These are phyloP conservation scores for Naematelia encephala DNA, from an alignment of 768 basidiomycete genomes.

Conservation along the genomic window DNA sequence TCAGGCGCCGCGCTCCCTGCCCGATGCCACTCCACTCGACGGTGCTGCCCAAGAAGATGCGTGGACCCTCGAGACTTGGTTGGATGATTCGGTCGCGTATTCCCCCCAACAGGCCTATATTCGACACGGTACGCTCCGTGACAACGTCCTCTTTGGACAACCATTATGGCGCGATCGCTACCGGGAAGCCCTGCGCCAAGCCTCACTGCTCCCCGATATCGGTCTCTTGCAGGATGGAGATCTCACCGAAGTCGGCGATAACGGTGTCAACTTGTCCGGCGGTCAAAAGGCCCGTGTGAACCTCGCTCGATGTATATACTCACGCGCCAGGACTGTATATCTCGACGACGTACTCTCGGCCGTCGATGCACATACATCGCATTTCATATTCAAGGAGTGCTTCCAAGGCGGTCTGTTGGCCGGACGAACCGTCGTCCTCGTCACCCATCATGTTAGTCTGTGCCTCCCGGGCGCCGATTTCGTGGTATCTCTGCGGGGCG, in stretches of 20 bases:
- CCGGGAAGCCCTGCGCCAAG: constrained; percentile 31
- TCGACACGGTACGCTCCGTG: constrained; percentile 54
- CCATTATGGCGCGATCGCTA: constrained; percentile 43
- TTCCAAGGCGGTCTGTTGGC: constrained; percentile 32
- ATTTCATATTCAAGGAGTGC: constrained; percentile 41
- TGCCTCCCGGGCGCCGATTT: constrained; percentile 40
- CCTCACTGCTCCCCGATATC: constrained; percentile 42
- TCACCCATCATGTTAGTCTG: constrained; percentile 48
- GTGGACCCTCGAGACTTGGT: constrained; percentile 30
- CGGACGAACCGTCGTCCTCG: constrained; percentile 42
- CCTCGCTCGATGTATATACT: constrained; percentile 49
- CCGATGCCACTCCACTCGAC: constrained; percentile 24
- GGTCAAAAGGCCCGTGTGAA: constrained; percentile 45
- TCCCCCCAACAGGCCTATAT: constrained; percentile 46
- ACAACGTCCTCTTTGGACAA: constrained; percentile 53
- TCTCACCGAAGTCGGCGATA: constrained; percentile 47
- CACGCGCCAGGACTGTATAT: constrained; percentile 43
- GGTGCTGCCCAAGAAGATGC: not conserved
- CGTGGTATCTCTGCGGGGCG: constrained; percentile 30
- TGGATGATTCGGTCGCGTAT: constrained; percentile 33
- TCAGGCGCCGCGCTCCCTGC: constrained; percentile 24
- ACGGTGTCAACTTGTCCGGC: constrained; percentile 42
- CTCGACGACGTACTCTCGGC: constrained; percentile 47
- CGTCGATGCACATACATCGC: constrained; percentile 49
- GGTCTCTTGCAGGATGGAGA: constrained; percentile 40